Evolutionary conservation across 2,329 filamentous ascomycete species (phyloP).

Genomic region (Colletotrichum sp.): DNA sequence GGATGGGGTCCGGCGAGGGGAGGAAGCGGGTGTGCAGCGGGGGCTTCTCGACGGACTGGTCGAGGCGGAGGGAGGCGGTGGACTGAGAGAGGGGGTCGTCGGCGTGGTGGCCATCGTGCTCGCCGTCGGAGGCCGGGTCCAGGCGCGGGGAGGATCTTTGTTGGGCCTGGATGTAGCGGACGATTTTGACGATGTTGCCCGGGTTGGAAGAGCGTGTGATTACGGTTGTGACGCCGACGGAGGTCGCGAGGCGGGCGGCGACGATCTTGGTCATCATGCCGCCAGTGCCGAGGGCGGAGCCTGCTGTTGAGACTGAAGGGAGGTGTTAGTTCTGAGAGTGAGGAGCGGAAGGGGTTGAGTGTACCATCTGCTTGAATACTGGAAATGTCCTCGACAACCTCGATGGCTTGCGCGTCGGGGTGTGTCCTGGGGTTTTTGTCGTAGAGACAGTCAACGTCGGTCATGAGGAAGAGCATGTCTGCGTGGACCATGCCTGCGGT

Average conservation of each 20-base stretch:
- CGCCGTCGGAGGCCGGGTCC: conserved; percentile 7
- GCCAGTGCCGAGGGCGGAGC: conserved; percentile 88
- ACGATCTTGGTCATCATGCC: conserved; percentile 99
- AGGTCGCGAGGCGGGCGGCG: conserved; percentile 88
- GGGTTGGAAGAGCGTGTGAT: conserved; percentile 95
- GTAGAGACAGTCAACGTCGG: conserved; percentile 96
- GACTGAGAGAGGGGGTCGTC: conserved; percentile 43
- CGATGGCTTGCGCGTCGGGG: conserved; percentile 86
- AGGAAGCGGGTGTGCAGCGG: conserved; percentile 93
- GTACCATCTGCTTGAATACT: conserved; percentile 80
- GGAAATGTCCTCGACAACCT: conserved; percentile 89
- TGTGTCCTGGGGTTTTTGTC: conserved; percentile 91
- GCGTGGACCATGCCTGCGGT: conserved; percentile 97
- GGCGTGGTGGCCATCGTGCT: conserved; percentile 30
- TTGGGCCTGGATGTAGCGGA: conserved; percentile 74
- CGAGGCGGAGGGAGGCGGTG: conserved; percentile 46
- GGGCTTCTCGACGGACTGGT: conserved; percentile 41
- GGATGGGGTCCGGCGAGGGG: conserved; percentile 81
- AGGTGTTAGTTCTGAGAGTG: background rate
- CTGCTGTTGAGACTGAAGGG: conserved; percentile 79
- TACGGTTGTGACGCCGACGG: conserved; percentile 92
- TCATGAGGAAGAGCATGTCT: conserved; percentile 97
- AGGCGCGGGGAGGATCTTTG: conserved; percentile 29
- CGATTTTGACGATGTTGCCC: conserved; percentile 88
- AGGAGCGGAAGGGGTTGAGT: conserved; percentile 16